Conservation (phyloP, 331 rosid species). For the Pyrus hybrid region DNA sequence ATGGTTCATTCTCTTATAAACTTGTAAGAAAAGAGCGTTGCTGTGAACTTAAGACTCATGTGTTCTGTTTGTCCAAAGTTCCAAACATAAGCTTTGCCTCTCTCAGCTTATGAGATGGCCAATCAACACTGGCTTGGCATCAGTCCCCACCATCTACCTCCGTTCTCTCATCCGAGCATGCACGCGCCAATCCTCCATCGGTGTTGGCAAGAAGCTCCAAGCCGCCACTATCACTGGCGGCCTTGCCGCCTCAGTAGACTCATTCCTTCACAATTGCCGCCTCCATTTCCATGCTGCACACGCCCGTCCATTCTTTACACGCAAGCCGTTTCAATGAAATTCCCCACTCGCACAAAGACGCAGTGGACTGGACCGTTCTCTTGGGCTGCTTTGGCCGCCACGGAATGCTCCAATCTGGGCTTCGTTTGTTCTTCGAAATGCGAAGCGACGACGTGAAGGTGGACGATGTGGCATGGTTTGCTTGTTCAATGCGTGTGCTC, state of each 20-base stretch:
- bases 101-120: slow-evolving; percentile 33
- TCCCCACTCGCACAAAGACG: slow-evolving; percentile 53
- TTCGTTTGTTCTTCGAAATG: slow-evolving; percentile 40
- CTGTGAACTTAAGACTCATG: not conserved
- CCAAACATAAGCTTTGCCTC: not conserved
- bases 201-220: slow-evolving; percentile 53
- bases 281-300: slow-evolving; percentile 35
- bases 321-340: slow-evolving; percentile 45
- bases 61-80: not conserved
- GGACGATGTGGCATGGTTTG: slow-evolving; percentile 46
- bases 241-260: slow-evolving; percentile 24
- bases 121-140: slow-evolving; percentile 1
- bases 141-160: slow-evolving; percentile 16
- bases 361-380: slow-evolving; percentile 61
- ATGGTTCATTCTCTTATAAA: too few relatives aligned
- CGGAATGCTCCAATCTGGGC: slow-evolving; percentile 23
- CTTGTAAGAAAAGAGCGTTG: not conserved
- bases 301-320: slow-evolving; percentile 17
- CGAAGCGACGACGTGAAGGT: slow-evolving; percentile 16
- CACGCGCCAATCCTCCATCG: slow-evolving; percentile 39
- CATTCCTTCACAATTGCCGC: slow-evolving; percentile 55
- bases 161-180: slow-evolving; percentile 56
- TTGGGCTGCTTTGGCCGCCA: slow-evolving; percentile 36
- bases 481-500: slow-evolving; percentile 37
- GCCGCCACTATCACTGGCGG: slow-evolving; percentile 42